A percentile compares a stretch with the other conserved stretches of the same genome.
Evolutionary conservation across 495 filamentous ascomycete species (phyloP).

Genomic region (Aspergillus mulundensis): DNA sequence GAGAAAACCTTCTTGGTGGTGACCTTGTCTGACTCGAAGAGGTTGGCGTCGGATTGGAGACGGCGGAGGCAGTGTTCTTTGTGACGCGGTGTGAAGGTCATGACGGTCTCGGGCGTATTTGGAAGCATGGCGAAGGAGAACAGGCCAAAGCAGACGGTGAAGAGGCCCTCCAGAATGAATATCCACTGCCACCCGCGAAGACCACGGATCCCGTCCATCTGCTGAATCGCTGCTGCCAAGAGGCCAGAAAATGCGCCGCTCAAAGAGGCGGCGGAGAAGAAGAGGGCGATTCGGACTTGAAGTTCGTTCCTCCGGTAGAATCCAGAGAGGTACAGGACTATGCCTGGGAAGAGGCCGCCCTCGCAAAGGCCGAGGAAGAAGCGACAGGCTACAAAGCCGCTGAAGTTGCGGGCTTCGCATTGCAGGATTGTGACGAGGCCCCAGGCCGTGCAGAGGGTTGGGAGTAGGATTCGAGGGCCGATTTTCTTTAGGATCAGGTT

Average conservation of each 20-base stretch:
- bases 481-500: constrained; percentile 14
- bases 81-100: constrained; percentile 8
- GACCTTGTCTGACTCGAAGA: constrained; percentile 2
- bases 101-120: neutral
- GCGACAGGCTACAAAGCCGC: constrained; percentile 8
- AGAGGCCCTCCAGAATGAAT: constrained; percentile 13
- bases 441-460: constrained; percentile 11
- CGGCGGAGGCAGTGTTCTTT: constrained; percentile 1
- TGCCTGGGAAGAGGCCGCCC: constrained; percentile 8
- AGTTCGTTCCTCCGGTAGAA: constrained; percentile 14
- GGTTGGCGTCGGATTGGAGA: constrained; percentile 7
- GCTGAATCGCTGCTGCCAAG: constrained; percentile 11
- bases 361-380: constrained; percentile 13
- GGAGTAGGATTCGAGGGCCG: constrained; percentile 11
- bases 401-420: constrained; percentile 8
- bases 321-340: constrained; percentile 13
- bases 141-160: constrained; percentile 14
- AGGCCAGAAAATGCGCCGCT: constrained; percentile 12
- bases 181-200: constrained; percentile 15
- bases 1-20: constrained; percentile 5
- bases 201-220: constrained; percentile 12
- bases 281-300: constrained; percentile 13
- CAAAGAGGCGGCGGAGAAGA: constrained; percentile 13
- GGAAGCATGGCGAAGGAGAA: constrained; percentile 9
- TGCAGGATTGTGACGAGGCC: constrained; percentile 11